phyloP scores from a whole-genome alignment of 257 asterid genomes.

The Fraxinus americana region DNA sequence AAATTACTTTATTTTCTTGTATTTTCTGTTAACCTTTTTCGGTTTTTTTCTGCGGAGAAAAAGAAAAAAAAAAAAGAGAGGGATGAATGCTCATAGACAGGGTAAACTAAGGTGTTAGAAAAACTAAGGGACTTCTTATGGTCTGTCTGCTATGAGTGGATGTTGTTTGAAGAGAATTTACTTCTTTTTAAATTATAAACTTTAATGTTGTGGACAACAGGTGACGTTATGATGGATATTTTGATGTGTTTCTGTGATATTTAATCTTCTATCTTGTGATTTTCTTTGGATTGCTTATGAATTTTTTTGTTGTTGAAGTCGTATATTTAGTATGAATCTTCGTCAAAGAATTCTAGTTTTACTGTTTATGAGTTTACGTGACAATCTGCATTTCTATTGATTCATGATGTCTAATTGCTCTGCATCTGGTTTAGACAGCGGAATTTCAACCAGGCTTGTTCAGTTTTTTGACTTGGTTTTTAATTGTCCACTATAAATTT shows the following conservation, averaged over 20 bases:
- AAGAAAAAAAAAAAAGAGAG: neutral
- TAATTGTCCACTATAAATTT: neutral
- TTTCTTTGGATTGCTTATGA: neutral
- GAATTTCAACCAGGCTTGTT: neutral
- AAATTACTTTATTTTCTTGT: constrained; percentile 18
- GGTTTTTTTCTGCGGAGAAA: neutral
- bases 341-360: neutral
- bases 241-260: neutral
- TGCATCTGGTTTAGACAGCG: neutral
- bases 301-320: neutral
- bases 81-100: constrained; percentile 22
- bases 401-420: neutral
- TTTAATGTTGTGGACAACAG: constrained; percentile 15
- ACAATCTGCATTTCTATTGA: neutral
- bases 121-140: neutral
- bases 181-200: constrained; percentile 19
- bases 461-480: neutral
- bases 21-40: constrained; percentile 4
- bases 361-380: neutral
- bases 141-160: constrained; percentile 27
- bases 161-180: constrained; percentile 33
- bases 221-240: neutral
- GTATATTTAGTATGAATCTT: neutral
- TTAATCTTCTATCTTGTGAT: neutral
- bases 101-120: constrained; percentile 15